A percentile compares a stretch with the other conserved stretches of the same genome.
Conservation (phyloP, 768 basidiomycete genomes). For the Hericium alpestre region DNA sequence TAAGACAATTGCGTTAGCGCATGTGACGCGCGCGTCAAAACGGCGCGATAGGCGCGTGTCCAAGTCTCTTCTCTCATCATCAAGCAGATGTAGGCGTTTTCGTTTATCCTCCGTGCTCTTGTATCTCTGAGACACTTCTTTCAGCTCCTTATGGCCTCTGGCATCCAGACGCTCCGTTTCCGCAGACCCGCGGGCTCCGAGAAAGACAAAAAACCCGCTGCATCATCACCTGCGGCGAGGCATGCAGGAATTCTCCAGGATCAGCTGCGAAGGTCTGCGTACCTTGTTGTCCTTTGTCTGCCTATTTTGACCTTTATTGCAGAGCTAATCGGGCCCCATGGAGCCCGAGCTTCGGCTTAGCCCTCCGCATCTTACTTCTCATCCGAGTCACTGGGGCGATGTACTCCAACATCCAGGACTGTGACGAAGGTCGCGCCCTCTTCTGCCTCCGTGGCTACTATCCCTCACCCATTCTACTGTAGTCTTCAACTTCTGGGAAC, state of each 20-base stretch:
- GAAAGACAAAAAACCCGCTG: conserved; percentile 10
- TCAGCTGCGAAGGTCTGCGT: conserved; percentile 57
- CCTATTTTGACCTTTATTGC: conserved; percentile 6
- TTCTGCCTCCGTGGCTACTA: background rate
- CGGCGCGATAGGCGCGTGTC: background rate
- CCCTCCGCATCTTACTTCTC: conserved; percentile 74
- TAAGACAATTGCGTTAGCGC: background rate
- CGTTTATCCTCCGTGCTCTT: too few species aligned
- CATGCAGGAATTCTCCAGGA: conserved; percentile 73
- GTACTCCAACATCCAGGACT: conserved; percentile 92
- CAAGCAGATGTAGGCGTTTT: background rate
- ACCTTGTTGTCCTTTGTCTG: background rate
- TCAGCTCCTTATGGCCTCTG: background rate
- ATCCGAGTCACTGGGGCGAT: conserved; percentile 78
- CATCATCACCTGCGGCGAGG: conserved; percentile 20
- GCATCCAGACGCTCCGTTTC: conserved; percentile 24
- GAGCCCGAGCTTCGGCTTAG: conserved; percentile 75
- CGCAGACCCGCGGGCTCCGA: conserved; percentile 18
- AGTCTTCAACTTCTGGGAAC: conserved; percentile 99
- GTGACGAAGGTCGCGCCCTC: conserved; percentile 75
- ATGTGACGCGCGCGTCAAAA: background rate
- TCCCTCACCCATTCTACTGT: background rate
- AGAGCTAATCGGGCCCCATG: conserved; percentile 72
- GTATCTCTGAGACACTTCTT: too few species aligned
- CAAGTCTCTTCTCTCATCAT: background rate